Percentiles rank a stretch among this genome's conserved stretches.
phyloP scores from a whole-genome alignment of 495 filamentous ascomycete genomes.

The Tuber microsphaerosporum region DNA sequence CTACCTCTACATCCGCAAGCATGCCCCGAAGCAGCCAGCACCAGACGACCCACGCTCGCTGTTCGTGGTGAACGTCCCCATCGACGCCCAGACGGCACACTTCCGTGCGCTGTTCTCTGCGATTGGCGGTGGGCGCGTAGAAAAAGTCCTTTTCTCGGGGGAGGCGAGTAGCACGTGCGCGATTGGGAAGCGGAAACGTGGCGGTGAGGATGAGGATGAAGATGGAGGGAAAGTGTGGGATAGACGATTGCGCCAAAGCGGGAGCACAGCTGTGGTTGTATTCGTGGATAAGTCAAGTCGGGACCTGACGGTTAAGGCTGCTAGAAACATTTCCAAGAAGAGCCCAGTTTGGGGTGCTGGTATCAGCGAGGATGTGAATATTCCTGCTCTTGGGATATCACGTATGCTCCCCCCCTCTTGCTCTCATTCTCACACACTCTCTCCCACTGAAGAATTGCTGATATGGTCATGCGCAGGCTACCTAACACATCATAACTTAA shows the following conservation, averaged over 20 bases:
- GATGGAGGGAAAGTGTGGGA: constrained; percentile 66
- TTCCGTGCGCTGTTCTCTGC: constrained; percentile 67
- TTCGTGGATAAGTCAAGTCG: constrained; percentile 75
- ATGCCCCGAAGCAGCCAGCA: constrained; percentile 68
- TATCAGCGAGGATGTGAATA: constrained; percentile 45
- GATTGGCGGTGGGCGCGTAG: constrained; percentile 66
- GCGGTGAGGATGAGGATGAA: constrained; percentile 40
- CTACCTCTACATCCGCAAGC: constrained; percentile 77
- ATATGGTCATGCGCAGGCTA: constrained; percentile 49
- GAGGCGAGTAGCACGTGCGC: constrained; percentile 40
- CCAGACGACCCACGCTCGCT: constrained; percentile 65
- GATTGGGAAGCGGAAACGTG: constrained; percentile 65
- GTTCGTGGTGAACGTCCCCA: constrained; percentile 79
- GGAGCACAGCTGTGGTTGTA: constrained; percentile 67
- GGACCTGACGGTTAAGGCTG: constrained; percentile 63
- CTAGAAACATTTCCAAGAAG: constrained; percentile 53
- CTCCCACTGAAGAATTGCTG: not conserved
- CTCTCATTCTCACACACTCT: constrained; percentile 7
- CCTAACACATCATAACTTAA: constrained; percentile 56
- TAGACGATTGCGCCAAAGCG: constrained; percentile 60
- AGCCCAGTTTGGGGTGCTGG: constrained; percentile 61
- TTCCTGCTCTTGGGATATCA: constrained; percentile 53
- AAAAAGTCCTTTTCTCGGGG: constrained; percentile 64
- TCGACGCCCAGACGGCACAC: constrained; percentile 72
- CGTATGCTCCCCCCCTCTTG: constrained; percentile 41